phyloP scores from a whole-genome alignment of 331 rosid species.

The Malus hybrid region DNA sequence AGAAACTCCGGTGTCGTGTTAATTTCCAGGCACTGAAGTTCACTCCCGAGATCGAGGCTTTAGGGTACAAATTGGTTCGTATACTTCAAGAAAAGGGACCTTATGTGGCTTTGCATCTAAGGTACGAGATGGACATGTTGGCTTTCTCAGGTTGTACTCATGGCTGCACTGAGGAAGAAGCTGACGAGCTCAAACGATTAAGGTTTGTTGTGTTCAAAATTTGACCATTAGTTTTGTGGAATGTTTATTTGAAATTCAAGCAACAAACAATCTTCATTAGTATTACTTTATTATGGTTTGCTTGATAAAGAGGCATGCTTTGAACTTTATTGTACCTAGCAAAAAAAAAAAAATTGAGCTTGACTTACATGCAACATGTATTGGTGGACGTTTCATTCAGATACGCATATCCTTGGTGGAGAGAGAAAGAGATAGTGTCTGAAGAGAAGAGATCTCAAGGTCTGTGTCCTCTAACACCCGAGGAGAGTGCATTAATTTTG shows the following conservation, averaged over 20 bases:
- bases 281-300: not conserved
- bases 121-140: conserved; percentile 99
- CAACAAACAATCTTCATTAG: not conserved
- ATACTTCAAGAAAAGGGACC: conserved; percentile 77
- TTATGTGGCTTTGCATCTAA: conserved; percentile 79
- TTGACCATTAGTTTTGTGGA: not conserved
- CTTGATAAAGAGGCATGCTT: not conserved
- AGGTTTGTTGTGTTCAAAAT: conserved; percentile 40
- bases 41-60: conserved; percentile 78
- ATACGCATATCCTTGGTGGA: conserved; percentile 94
- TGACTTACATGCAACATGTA: not conserved
- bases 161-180: conserved; percentile 80
- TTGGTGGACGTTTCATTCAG: conserved; percentile 27
- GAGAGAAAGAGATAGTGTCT: conserved; percentile 92
- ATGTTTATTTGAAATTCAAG: conserved; percentile 1
- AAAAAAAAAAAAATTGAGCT: not conserved
- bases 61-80: conserved; percentile 67
- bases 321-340: not conserved
- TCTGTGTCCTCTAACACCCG: conserved; percentile 92
- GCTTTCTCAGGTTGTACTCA: conserved; percentile 98
- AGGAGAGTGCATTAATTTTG: conserved; percentile 65
- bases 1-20: conserved; percentile 84
- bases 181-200: conserved; percentile 82
- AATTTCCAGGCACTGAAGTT: conserved; percentile 87
- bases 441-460: conserved; percentile 80